Base-by-base conservation (phyloP, 805 yeast genomes). In the Saccharomycopsis sp. region DNA sequence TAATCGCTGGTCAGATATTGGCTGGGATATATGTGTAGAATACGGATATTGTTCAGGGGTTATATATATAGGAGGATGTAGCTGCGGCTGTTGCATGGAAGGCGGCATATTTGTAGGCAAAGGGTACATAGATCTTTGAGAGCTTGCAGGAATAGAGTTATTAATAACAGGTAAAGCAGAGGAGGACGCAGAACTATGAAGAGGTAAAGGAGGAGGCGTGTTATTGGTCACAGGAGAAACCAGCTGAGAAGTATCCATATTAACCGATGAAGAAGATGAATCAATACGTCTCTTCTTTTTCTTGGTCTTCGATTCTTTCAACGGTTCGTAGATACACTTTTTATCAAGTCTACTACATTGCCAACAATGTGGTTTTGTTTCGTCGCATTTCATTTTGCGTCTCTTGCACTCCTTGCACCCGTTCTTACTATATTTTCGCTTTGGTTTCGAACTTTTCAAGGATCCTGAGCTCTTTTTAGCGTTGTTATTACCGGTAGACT, bases 371-470 rank as follows among this genome's bases (percentile, higher is more conserved):
- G 77, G 77, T 54, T 72, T 73, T 2, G 61, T 62, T 57, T 74
- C 77, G 62, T 73, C 78, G 63, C 77, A 74, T 66, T 73, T 77
- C 57, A 74, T 66, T 59, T 75, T 76, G 44, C 80, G 66, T 51
- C 76, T 62, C 64, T 77, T 77, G 65, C 81, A 78, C 62, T 75
- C 78, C 47, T 65, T 64, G 58, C 81, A 78, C 3, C 81, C 81
- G 58, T 75, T 72, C 54, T 79, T 67, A 25, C 78, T 74, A 62
- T 78, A 77, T 55, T 71, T 67, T 54, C 80, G 64, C 66, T 73
- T 76, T 65, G 74, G 74, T 53, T 56, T 62, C 20, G 42, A 29
- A 7, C 5, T 12, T 29, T 29, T 29, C 38, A 29, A 1, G 8
- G 53, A 19, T 19, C 38, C 12, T 5, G 5, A 7, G 5, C 9